Base-by-base conservation (phyloP, 1,139 yeast genomes). In the Yarrowia galli region DNA sequence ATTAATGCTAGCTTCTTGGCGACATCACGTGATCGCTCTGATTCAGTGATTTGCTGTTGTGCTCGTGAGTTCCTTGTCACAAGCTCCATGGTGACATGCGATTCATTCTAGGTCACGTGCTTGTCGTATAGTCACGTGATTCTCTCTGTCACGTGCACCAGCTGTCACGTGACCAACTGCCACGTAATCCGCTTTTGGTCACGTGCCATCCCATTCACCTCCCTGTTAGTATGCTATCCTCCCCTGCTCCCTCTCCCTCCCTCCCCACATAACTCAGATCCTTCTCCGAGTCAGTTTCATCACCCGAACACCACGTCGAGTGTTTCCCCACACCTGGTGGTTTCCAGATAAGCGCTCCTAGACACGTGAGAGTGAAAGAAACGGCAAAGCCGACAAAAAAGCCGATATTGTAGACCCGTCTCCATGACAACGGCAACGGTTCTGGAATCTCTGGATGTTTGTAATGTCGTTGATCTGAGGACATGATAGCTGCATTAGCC, bases 361-460 rank as follows among this genome's bases (percentile, higher is more conserved):
- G 5, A 25, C 51, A 58, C 2, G 64, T 58, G 42, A 58, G 15
- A 15, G 40, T 10, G 32, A 58, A 58, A 1, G 64, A 58, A n/a
- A 58, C 20, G 16, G 64, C 25, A 9, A 58, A 58, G 9, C 64
- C 64, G 12, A 58, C 64, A 58, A 58, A 58, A n/a, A 58, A 58
- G 15, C 64, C 51, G 7, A 58, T 58, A 16, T 58, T 58, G n/a
- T 58, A 58, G 4, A 58, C 49, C 2, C 64, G 49, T 58, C 64
- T 2, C 64, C 64, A 58, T 13, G 51, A 18, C 40, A 58, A n/a
- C 7, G 64, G 64, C 51, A 58, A 16, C 9, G 64, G 64, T 22
- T 58, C 64, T 15, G 64, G 51, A 18, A 42, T 58, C 49, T 43
- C 64, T 2, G 51, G 49, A 28, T 58, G 51, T 16, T 58, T 40